Base-by-base conservation (phyloP, 208 protist genomes). In the Crithidia bombi region DNA sequence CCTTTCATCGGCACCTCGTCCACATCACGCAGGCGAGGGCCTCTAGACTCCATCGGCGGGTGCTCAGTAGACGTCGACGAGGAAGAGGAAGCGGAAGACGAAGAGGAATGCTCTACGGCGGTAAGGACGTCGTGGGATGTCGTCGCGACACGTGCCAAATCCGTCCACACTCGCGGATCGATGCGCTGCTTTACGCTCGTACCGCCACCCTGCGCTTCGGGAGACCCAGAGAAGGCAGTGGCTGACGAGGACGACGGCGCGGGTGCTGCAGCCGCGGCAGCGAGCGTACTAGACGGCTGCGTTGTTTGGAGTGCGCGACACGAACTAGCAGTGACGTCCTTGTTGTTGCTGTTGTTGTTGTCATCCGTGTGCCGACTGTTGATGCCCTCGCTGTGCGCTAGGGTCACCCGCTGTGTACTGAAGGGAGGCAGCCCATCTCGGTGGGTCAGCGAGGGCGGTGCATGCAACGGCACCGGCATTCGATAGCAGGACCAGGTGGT, bases 361-460 rank as follows among this genome's bases (percentile, higher is more conserved):
- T 5, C 30, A 23, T 23, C 30, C 19, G 12, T 33, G 35, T 49
- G 12, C 11, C 7, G 3, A 0, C 11, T 25, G 21, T 2, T 49
- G 28, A 5, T 1, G 56, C 5, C 14, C 9, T 33, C 2, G 30
- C 2, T 38, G 28, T 25, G 57, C 2, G 57, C 10, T 17, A 43
- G 26, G n/a, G 19, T 30, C 0, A 43, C 57, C 28, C 57, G 38
- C 30, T 49, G 57, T 17, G 57, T 43, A 28, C 57, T 64, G 57
- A 51, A 64, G 6, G 57, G 57, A 23, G 57, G 57, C 28, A 64
- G 23, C 41, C 57, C 57, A 38, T 51, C 57, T 35, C 51, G 57
- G 21, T 51, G 28, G 12, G 38, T 51, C 57, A 64, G 57, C 57
- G 41, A 43, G 5, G 57, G 57, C 26, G 57, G 57, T 19, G 41